phyloP scores from a whole-genome alignment of 2,329 filamentous ascomycete species.

The Talaromyces pinophilus region DNA sequence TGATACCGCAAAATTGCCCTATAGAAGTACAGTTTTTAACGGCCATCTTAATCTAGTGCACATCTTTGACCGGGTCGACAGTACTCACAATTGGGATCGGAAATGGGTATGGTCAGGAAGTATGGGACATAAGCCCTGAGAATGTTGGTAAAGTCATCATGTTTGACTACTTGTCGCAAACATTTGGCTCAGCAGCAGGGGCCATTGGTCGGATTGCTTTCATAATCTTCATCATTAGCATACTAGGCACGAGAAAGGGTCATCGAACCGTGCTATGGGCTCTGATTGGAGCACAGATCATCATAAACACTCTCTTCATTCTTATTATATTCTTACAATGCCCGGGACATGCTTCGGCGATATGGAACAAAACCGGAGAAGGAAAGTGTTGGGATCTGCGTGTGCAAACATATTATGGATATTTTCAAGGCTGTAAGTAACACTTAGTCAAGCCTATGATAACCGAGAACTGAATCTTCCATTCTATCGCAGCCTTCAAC shows the following conservation, averaged over 20 bases:
- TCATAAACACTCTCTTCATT: conserved; percentile 29
- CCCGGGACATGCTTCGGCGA: conserved; percentile 26
- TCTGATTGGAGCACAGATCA: conserved; percentile 28
- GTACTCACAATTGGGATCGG: conserved; percentile 29
- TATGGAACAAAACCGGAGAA: conserved; percentile 26
- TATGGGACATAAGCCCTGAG: conserved; percentile 15
- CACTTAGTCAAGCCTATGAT: neutral
- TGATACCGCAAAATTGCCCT: neutral
- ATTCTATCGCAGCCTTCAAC: conserved; percentile 23
- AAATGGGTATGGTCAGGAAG: conserved; percentile 28
- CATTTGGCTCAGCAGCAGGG: conserved; percentile 29
- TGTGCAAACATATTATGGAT: conserved; percentile 33
- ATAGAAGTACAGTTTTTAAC: neutral
- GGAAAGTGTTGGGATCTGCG: conserved; percentile 28
- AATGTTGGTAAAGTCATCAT: conserved; percentile 27
- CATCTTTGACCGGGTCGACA: conserved; percentile 27
- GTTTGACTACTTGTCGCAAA: conserved; percentile 31
- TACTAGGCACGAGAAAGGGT: conserved; percentile 27
- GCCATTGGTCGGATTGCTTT: conserved; percentile 30
- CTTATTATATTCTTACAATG: conserved; percentile 33
- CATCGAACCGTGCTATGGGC: conserved; percentile 28
- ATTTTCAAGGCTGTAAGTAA: conserved; percentile 32
- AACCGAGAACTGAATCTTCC: neutral
- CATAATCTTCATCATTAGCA: conserved; percentile 28
- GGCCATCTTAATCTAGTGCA: conserved; percentile 22